Base-by-base conservation (phyloP, 331 rosid species). In the Stylosanthes scabra region DNA sequence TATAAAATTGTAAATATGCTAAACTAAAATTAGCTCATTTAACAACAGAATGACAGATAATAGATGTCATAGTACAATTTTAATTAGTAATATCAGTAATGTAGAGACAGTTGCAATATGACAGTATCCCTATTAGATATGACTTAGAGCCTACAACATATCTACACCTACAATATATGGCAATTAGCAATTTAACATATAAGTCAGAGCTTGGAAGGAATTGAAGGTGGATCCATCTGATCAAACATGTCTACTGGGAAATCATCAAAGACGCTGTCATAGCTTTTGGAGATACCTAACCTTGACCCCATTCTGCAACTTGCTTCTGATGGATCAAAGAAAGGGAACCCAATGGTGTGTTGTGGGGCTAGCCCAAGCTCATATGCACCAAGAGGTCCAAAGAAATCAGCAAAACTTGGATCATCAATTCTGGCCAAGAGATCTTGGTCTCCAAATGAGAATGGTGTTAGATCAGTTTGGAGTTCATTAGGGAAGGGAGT, bases 241-340 rank as follows among this genome's bases (percentile, higher is more conserved):
- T 90, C 94, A 52, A 86, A 90, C 87, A 90, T 84, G 74, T 89
- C 87, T 0, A 47, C 75, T 0, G 97, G 96, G 51, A 89, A 88
- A 85, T 89, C 97, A 68, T 88, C 93, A 5, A 92, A 92, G 81
- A 87, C 80, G 68, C 73, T 59, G 27, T 79, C 86, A 0, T 82
- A 73, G 68, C 60, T 73, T 11, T 70, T 60, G 16, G 70, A 63
- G 39, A 29, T 39, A n/a, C 62, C 82, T 28, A 72, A 80, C 78
- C 57, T 14, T 4, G 76, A 85, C 65, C 62, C 83, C 31, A 60
- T 64, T 60, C 80, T 77, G 73, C 76, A 76, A 63, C 85, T 68
- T 72, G 72, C 88, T 72, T 72, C 88, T 1, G 82, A 61, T 45
- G 83, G 81, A 15, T 83, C 91, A 11, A 78, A 78, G 49, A 81